A percentile compares a stretch with the other conserved stretches of the same genome.
phyloP scores from a whole-genome alignment of 75 land plant species.

The Adiantum capillusveneris region DNA sequence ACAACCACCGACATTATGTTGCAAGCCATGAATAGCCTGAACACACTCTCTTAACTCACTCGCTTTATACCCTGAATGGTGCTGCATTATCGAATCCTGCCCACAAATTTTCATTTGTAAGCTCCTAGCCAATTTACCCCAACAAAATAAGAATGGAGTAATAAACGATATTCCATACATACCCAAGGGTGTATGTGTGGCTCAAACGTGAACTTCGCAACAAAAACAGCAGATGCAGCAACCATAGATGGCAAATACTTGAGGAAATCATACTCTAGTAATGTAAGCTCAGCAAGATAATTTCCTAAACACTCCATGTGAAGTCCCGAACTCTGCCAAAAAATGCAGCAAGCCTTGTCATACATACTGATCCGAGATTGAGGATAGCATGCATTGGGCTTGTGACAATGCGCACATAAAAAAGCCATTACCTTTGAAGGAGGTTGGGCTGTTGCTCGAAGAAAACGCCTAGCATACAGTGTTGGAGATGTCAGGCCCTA shows the following conservation, averaged over 20 bases:
- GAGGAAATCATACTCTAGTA: slow-evolving; percentile 49
- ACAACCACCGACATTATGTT: slow-evolving; percentile 29
- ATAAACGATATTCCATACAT: neutral
- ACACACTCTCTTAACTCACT: slow-evolving; percentile 58
- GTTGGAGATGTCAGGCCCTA: neutral
- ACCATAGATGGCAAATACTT: slow-evolving; percentile 52
- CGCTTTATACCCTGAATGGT: slow-evolving; percentile 45
- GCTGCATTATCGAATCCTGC: slow-evolving; percentile 39
- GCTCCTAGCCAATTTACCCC: neutral
- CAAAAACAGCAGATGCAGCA: slow-evolving; percentile 67
- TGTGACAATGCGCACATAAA: no score
- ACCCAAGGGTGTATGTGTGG: slow-evolving; percentile 63
- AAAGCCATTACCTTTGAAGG: slow-evolving; percentile 42
- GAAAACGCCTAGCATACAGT: slow-evolving; percentile 50
- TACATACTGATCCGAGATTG: no score
- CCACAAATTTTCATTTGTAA: neutral
- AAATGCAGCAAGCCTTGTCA: neutral
- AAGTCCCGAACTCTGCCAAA: slow-evolving; percentile 33
- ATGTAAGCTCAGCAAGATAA: slow-evolving; percentile 53
- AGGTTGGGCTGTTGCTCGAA: slow-evolving; percentile 84
- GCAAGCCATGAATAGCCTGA: slow-evolving; percentile 45
- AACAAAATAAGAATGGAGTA: no score
- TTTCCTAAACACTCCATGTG: slow-evolving; percentile 40
- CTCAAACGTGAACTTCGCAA: slow-evolving; percentile 47
- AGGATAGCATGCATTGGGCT: no score